Evolutionary conservation across 768 basidiomycete genomes (phyloP), one percentile per base, ranked within the genome.

Genomic region (Boletus huronensis): DNA sequence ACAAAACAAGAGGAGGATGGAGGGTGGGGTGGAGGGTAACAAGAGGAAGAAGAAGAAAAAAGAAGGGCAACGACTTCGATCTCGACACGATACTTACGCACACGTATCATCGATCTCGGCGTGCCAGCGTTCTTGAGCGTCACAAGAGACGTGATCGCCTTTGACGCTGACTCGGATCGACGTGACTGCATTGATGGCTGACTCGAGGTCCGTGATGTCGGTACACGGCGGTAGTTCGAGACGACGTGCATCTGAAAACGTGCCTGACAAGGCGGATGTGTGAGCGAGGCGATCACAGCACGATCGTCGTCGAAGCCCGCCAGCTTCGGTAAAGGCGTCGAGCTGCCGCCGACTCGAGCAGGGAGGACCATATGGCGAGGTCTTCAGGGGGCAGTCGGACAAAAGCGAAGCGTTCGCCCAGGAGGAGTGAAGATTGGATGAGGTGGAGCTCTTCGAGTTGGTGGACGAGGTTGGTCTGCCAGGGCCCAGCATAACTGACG

Each of bases 361-460:
- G 54, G 11, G 58, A 54, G 5, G 55, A 36, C 76, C 76, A 77
- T 29, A 39, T 25, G 8, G 64, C 61, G 21, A 67, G 53, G 44
- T 79, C 75, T 6, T 78, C n/a, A n/a, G 54, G 2, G 64, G 38
- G 2, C n/a, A n/a, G n/a, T n/a, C 68, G 59, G 4, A 64, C 28
- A 50, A 85, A 82, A 0, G 65, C 48, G 41, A 85, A 62, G 3
- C 62, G 29, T 72, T 90, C 88, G 6, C 75, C 79, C 0, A 84
- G 83, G 11, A 90, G 74, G 2, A 90, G 75, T 0, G 87, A 87
- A 35, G 77, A 81, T 51, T 70, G 72, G 25, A 90, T 78, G 36
- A 90, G 71, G 43, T 82, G 76, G 0, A 88, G 66, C 61, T 90
- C 86, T 64, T 82, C 65, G 36, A 77, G 66, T 35, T 74, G 74